Evolutionary conservation across 106 monocot genomes (phyloP), one percentile per base, ranked within the genome.

Genomic region (Gastrodia elata): DNA sequence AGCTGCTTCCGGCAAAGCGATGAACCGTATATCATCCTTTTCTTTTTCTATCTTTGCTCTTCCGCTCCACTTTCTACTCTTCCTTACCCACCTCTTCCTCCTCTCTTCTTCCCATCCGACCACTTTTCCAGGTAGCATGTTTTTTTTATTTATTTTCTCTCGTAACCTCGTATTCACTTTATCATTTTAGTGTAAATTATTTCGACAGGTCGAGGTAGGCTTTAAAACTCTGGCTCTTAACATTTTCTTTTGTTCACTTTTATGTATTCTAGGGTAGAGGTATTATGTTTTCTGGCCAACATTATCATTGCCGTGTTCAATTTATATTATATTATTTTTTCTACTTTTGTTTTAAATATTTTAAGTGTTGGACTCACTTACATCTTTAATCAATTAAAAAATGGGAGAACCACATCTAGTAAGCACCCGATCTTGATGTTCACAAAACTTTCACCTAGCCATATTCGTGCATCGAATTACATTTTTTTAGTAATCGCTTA

Each of bases 31-130:
- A 5, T 35, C 37, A 1, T 38, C 37, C 20, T 67, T 13, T 67
- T 6, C 40, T 9, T 40, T 40, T 40, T 40, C 40, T 1, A 39
- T 69, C 25, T 40, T 25, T 13, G 36, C 20, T 39, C 69, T 39
- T 35, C 40, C 41, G 24, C 25, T 69, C 69, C 40, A 69, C 26
- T 69, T 69, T 24, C 69, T 69, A 8, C 40, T 69, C 38, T 69
- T 40, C 69, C 69, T 69, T 26, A 2, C 69, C 25, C 69, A 39
- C 25, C 69, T 69, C 39, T 40, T 69, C 35, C 39, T 69, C 7
- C 69, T 69, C 39, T 69, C 26, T 40, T 69, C 69, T 4, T 69
- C 69, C 8, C 69, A 69, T 22, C 40, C 38, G 10, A 69, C 69
- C 13, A 18, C 39, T 26, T 69, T 69, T 3, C 39, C 39, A 69